Percentiles rank a stretch among this genome's conserved stretches.
These are phyloP conservation scores for Neurospora sp. DNA, from an alignment of 495 filamentous ascomycete species.

Conservation along the genomic window DNA sequence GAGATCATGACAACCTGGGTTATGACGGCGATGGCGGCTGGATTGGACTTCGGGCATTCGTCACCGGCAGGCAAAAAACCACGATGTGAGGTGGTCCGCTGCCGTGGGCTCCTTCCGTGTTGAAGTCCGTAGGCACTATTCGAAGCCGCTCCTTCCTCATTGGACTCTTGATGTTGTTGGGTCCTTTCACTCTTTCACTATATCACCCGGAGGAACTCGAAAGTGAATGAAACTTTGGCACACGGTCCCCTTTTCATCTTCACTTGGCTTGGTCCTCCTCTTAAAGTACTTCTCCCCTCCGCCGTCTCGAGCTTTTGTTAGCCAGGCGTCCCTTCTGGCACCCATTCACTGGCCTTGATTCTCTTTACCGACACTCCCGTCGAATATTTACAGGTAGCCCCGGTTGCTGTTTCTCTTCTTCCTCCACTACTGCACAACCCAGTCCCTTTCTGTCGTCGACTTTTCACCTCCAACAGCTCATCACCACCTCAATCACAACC, in stretches of 20 bases:
- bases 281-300: not conserved
- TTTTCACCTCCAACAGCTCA: not conserved
- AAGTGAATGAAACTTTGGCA: not conserved
- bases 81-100: not conserved
- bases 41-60: not conserved
- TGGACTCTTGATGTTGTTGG: not conserved
- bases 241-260: not conserved
- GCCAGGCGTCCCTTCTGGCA: not conserved
- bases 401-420: not conserved
- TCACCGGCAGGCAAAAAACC: not conserved
- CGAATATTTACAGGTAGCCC: not conserved
- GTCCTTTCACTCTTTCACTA: not conserved
- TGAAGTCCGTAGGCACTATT: not conserved
- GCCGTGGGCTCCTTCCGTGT: not conserved
- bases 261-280: not conserved
- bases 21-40: not conserved
- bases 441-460: not conserved
- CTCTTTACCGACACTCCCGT: not conserved
- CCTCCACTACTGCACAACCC: not conserved
- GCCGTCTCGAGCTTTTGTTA: not conserved
- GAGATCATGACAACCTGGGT: not conserved
- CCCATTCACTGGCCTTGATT: not conserved
- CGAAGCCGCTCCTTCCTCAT: not conserved
- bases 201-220: not conserved
- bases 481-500: not conserved